Evolutionary conservation across 305 asterid species (phyloP).

Genomic region (Rubia tinctorum): DNA sequence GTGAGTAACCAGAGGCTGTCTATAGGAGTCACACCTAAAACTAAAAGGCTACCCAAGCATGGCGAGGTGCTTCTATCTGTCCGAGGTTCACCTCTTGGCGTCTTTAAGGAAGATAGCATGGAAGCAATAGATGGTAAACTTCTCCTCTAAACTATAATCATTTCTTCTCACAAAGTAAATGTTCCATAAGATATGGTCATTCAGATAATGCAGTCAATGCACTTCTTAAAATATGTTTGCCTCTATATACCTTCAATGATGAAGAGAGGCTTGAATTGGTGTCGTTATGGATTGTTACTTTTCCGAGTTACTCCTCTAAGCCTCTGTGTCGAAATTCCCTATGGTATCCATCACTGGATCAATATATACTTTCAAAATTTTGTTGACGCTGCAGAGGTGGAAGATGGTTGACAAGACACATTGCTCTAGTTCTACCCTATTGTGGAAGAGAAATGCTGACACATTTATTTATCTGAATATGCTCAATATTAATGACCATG

Average conservation of each 20-base stretch:
- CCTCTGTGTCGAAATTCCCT: background rate
- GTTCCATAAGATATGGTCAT: background rate
- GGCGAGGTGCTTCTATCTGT: slow-evolving; percentile 93
- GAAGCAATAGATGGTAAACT: slow-evolving; percentile 78
- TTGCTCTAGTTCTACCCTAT: background rate
- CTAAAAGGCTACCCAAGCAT: slow-evolving; percentile 66
- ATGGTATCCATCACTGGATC: background rate
- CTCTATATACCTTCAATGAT: background rate
- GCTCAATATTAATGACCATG: background rate
- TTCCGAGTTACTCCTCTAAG: background rate
- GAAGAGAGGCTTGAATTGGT: background rate
- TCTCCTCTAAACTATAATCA: slow-evolving; percentile 4
- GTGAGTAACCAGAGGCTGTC: slow-evolving; percentile 54
- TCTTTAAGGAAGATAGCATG: slow-evolving; percentile 86
- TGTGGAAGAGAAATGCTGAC: background rate
- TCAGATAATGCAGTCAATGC: background rate
- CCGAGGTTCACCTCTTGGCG: slow-evolving; percentile 94
- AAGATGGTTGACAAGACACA: slow-evolving; percentile 42
- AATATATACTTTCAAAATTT: background rate
- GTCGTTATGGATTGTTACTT: background rate
- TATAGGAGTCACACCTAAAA: slow-evolving; percentile 79
- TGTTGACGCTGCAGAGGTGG: slow-evolving; percentile 46
- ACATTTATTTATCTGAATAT: background rate
- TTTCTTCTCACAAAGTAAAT: background rate
- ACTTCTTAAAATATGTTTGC: background rate